Percentiles rank a stretch among this genome's conserved stretches.
Evolutionary conservation across 2,329 filamentous ascomycete species (phyloP).

Genomic region (Ophiostoma australiae): DNA sequence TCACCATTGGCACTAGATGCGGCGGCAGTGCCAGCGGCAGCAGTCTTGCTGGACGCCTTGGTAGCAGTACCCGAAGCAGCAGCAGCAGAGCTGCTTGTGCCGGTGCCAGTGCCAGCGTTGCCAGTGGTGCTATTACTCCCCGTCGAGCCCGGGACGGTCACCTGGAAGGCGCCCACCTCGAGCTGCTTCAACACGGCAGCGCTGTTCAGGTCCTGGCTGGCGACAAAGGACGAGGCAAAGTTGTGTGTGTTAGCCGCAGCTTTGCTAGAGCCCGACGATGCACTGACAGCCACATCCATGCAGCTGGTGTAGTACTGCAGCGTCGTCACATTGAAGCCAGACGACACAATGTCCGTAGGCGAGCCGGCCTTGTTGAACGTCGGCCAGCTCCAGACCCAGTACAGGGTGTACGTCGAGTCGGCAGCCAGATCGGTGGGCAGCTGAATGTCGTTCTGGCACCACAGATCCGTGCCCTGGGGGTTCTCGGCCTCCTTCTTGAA

Average conservation of each 20-base stretch:
- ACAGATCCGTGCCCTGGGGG: slow-evolving; percentile 55
- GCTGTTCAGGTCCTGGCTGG: slow-evolving; percentile 40
- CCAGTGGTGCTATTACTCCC: slow-evolving; percentile 18
- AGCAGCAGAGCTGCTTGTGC: neutral
- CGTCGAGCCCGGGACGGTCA: slow-evolving; percentile 35
- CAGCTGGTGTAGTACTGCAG: slow-evolving; percentile 39
- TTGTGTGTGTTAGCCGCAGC: slow-evolving; percentile 21
- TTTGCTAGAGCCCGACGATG: neutral
- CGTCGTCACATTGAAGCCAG: slow-evolving; percentile 33
- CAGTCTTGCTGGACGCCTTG: neutral
- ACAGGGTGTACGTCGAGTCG: slow-evolving; percentile 69
- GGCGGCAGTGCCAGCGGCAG: neutral
- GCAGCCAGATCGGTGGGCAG: slow-evolving; percentile 62
- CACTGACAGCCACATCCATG: slow-evolving; percentile 40
- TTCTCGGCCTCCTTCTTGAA: slow-evolving; percentile 49
- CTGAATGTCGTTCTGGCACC: slow-evolving; percentile 76
- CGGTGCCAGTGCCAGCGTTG: neutral
- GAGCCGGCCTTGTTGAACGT: slow-evolving; percentile 44
- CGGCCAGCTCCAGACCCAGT: slow-evolving; percentile 98
- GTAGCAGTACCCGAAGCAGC: neutral
- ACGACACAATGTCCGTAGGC: slow-evolving; percentile 33
- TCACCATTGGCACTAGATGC: neutral
- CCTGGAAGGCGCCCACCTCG: slow-evolving; percentile 40
- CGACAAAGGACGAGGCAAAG: slow-evolving; percentile 32
- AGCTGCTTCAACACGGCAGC: slow-evolving; percentile 46